phyloP scores from a whole-genome alignment of 768 basidiomycete genomes.

The Leucogyrophana mollusca region DNA sequence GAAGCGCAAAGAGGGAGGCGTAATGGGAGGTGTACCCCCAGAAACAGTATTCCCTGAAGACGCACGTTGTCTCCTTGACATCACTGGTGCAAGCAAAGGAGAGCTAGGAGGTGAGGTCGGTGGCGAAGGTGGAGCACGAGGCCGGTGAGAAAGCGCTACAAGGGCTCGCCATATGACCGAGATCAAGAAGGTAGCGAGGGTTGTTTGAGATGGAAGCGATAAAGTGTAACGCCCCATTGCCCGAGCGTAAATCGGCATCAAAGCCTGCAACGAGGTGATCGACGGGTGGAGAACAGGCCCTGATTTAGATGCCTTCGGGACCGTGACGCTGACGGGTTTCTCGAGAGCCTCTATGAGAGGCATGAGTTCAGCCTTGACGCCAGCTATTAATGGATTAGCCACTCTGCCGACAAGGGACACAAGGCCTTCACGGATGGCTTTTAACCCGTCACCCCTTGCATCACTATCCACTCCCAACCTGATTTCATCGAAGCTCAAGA shows the following conservation, averaged over 20 bases:
- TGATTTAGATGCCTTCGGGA: slow-evolving; percentile 19
- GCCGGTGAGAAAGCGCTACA: slow-evolving; percentile 68
- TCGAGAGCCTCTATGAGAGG: slow-evolving; percentile 67
- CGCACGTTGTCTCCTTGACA: slow-evolving; percentile 41
- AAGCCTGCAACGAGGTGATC: slow-evolving; percentile 52
- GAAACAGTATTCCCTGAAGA: slow-evolving; percentile 11
- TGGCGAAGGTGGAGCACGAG: slow-evolving; percentile 28
- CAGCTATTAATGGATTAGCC: slow-evolving; percentile 58
- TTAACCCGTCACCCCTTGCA: slow-evolving; percentile 64
- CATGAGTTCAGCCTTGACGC: slow-evolving; percentile 59
- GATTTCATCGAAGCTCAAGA: slow-evolving; percentile 68
- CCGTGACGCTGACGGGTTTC: slow-evolving; percentile 30
- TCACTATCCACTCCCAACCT: slow-evolving; percentile 62
- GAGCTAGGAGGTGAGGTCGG: slow-evolving; percentile 42
- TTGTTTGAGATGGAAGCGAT: slow-evolving; percentile 52
- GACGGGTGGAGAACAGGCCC: slow-evolving; percentile 48
- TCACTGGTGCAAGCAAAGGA: slow-evolving; percentile 23
- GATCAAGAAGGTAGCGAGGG: slow-evolving; percentile 70
- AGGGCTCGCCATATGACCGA: slow-evolving; percentile 73
- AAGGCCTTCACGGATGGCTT: slow-evolving; percentile 66
- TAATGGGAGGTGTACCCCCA: slow-evolving; percentile 49
- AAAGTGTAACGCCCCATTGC: slow-evolving; percentile 56
- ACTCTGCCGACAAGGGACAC: slow-evolving; percentile 67
- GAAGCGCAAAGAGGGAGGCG: slow-evolving; percentile 60
- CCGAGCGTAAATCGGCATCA: slow-evolving; percentile 63